These are phyloP conservation scores for Tuber umbilicatum DNA, from an alignment of 495 filamentous ascomycete species.

Conservation along the genomic window DNA sequence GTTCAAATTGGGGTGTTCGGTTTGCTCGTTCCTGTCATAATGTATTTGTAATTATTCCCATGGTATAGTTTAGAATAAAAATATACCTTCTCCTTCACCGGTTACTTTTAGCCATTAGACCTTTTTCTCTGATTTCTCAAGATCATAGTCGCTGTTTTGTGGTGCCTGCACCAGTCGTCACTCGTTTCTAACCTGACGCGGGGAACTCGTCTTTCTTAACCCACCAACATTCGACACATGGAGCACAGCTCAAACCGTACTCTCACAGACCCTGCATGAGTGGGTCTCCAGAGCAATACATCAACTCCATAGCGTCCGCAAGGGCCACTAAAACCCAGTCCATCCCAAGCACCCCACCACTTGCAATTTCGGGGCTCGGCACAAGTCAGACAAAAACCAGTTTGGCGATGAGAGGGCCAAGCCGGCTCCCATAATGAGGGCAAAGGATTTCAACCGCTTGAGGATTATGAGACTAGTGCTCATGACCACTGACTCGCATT, in stretches of 20 bases:
- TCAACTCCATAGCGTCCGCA: not conserved
- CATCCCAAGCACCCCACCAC: not conserved
- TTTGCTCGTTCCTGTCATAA: not conserved
- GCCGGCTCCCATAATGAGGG: not conserved
- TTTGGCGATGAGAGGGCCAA: not conserved
- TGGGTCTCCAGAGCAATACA: not conserved
- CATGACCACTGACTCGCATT: not conserved
- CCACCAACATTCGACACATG: not conserved
- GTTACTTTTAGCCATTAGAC: not conserved
- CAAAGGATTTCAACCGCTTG: not conserved
- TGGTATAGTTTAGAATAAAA: not conserved
- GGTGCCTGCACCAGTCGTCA: not conserved
- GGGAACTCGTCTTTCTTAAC: not conserved
- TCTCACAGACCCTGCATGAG: not conserved
- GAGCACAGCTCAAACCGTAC: not conserved
- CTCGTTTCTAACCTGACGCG: not conserved
- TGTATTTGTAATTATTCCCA: not conserved
- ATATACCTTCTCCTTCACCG: not conserved
- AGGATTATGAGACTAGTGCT: not conserved
- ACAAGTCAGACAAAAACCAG: not conserved
- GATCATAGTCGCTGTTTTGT: not conserved
- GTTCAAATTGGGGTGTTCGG: not conserved
- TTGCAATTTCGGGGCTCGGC: not conserved
- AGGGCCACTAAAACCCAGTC: not conserved
- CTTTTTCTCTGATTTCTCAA: not conserved